Percentiles rank a stretch among this genome's conserved stretches.
Conservation (phyloP, 2,329 filamentous ascomycete genomes). For the Thielaviopsis euricoi region DNA sequence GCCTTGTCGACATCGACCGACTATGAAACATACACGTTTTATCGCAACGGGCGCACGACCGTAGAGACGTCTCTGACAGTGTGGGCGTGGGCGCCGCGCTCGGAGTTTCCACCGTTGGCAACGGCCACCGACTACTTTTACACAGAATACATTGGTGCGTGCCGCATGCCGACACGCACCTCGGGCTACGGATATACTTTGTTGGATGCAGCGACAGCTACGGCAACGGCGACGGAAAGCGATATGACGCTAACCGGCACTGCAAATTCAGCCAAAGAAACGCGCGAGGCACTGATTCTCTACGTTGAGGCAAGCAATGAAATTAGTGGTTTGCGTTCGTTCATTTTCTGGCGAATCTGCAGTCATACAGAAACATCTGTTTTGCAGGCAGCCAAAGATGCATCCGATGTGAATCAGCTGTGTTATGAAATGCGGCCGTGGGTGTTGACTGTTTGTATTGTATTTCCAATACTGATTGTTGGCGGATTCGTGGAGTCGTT, state of each 20-base stretch:
- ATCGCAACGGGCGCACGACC: background rate
- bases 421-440: background rate
- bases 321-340: background rate
- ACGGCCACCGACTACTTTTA: background rate
- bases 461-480: constrained; percentile 18
- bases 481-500: constrained; percentile 19
- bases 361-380: background rate
- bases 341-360: background rate
- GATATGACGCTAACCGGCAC: background rate
- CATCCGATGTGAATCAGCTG: background rate
- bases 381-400: background rate
- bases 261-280: background rate
- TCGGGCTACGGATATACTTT: background rate
- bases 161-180: background rate
- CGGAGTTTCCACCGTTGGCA: background rate
- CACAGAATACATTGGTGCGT: background rate
- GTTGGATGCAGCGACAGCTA: background rate
- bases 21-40: background rate
- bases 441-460: constrained; percentile 15
- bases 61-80: background rate
- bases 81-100: background rate
- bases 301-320: background rate
- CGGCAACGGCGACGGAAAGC: background rate
- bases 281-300: background rate
- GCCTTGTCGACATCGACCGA: background rate